A percentile compares a stretch with the other conserved stretches of the same genome.
Evolutionary conservation across 345 rosid species (phyloP).

Genomic region (Murraya paniculata): DNA sequence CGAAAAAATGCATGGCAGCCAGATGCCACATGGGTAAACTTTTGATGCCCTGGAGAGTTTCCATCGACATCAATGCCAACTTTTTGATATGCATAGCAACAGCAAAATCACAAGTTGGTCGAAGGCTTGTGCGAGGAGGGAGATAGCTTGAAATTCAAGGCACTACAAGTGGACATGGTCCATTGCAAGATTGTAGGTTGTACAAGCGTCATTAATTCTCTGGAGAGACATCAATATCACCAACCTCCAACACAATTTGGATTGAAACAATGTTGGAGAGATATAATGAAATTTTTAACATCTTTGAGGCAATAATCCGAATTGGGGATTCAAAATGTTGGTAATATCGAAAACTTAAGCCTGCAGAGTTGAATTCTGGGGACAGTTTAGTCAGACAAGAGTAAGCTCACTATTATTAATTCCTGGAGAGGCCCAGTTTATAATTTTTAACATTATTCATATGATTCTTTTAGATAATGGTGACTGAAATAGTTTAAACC

Average conservation of each 20-base stretch:
- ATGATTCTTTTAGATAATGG: too few relatives aligned
- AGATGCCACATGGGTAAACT: not conserved
- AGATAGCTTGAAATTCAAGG: not conserved
- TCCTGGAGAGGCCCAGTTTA: too few relatives aligned
- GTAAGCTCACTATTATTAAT: too few relatives aligned
- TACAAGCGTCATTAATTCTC: not conserved
- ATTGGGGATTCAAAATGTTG: not conserved
- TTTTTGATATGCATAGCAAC: not conserved
- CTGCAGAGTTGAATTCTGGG: not conserved
- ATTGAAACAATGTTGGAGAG: too few relatives aligned
- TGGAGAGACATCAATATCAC: not conserved
- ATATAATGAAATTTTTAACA: too few relatives aligned
- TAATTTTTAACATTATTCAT: too few relatives aligned
- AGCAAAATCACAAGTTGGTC: not conserved
- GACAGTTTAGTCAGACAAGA: too few relatives aligned
- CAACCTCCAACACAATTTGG: not conserved
- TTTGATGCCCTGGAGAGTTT: not conserved
- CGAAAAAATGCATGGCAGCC: not conserved
- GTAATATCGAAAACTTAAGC: not conserved
- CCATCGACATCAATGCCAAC: not conserved
- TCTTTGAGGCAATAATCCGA: too few relatives aligned
- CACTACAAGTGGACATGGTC: not conserved
- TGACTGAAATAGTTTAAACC: not conserved
- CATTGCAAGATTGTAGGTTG: not conserved
- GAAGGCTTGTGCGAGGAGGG: not conserved